Evolutionary conservation across 345 rosid genomes (phyloP).

Genomic region (Hypericum perforatum): DNA sequence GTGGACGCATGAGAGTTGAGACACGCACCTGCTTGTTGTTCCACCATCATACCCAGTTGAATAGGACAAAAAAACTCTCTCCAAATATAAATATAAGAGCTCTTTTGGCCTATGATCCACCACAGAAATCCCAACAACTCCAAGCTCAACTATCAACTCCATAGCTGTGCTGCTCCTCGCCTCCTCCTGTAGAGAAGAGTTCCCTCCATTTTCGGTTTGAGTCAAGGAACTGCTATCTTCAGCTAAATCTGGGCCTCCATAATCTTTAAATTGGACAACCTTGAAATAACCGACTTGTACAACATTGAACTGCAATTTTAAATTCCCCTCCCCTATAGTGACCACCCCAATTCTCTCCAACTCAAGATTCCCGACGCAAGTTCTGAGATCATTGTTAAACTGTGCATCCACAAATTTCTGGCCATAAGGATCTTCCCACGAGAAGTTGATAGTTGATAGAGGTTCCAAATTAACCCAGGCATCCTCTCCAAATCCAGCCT

Average conservation of each 20-base stretch:
- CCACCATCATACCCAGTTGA: slow-evolving; percentile 92
- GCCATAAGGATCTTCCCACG: slow-evolving; percentile 98
- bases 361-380: slow-evolving; percentile 45
- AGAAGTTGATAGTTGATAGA: slow-evolving; percentile 59
- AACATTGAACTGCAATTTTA: slow-evolving; percentile 52
- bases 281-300: slow-evolving; percentile 57
- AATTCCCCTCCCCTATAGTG: slow-evolving; percentile 34
- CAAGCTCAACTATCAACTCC: slow-evolving; percentile 82
- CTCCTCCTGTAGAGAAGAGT: slow-evolving; percentile 29
- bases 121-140: slow-evolving; percentile 77
- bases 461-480: slow-evolving; percentile 65
- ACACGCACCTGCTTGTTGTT: slow-evolving; percentile 71
- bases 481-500: slow-evolving; percentile 76
- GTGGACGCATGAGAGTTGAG: not conserved
- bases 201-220: slow-evolving; percentile 34
- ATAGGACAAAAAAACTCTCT: slow-evolving; percentile 71
- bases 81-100: slow-evolving; percentile 61
- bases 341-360: slow-evolving; percentile 45
- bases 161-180: slow-evolving; percentile 34
- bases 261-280: slow-evolving; percentile 58
- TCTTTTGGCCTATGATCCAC: slow-evolving; percentile 87
- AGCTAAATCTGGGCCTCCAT: slow-evolving; percentile 22
- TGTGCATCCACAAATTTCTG: slow-evolving; percentile 64
- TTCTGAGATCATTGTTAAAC: slow-evolving; percentile 33
- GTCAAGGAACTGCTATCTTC: slow-evolving; percentile 32